Percentiles rank a stretch among this genome's conserved stretches.
Conservation (phyloP, 257 asterid species). For the Jacaranda copaia region DNA sequence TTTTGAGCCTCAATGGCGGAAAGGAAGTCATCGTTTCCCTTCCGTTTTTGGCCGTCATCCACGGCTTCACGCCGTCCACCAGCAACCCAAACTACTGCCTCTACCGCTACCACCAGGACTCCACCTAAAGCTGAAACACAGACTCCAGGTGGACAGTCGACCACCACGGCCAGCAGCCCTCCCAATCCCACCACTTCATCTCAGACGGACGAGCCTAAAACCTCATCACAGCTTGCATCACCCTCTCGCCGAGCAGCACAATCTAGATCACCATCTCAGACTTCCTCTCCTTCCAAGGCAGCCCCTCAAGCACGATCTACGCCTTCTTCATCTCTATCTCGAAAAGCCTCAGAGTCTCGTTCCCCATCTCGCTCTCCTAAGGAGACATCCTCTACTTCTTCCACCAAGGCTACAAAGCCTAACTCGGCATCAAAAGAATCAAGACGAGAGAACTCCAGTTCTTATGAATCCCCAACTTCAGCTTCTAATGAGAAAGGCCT, state of each 20-base stretch:
- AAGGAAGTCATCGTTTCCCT: conserved; percentile 48
- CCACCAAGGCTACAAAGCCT: conserved; percentile 18
- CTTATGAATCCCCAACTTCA: conserved; percentile 27
- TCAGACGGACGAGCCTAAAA: no score
- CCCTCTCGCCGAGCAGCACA: conserved; percentile 45
- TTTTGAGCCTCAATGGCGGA: conserved; percentile 55
- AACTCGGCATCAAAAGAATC: conserved; percentile 43
- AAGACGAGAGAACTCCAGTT: conserved; percentile 34
- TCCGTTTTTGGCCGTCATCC: conserved; percentile 56
- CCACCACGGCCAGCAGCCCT: background rate
- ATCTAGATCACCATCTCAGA: conserved; percentile 56
- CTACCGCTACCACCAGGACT: background rate
- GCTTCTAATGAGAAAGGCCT: conserved; percentile 38
- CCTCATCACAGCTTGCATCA: conserved; percentile 49
- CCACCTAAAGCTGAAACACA: conserved; percentile 28
- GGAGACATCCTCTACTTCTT: conserved; percentile 47
- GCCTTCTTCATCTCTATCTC: conserved; percentile 43
- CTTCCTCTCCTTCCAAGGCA: conserved; percentile 51
- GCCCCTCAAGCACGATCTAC: conserved; percentile 41
- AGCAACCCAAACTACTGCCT: conserved; percentile 28
- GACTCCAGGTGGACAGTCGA: conserved; percentile 22
- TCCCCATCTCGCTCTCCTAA: conserved; percentile 49
- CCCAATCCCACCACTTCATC: conserved; percentile 32
- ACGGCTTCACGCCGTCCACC: conserved; percentile 46
- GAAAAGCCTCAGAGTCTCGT: conserved; percentile 42